Evolutionary conservation across 768 basidiomycete species (phyloP), one percentile per base, ranked within the genome.

Genomic region (Pulveroboletus sp.): DNA sequence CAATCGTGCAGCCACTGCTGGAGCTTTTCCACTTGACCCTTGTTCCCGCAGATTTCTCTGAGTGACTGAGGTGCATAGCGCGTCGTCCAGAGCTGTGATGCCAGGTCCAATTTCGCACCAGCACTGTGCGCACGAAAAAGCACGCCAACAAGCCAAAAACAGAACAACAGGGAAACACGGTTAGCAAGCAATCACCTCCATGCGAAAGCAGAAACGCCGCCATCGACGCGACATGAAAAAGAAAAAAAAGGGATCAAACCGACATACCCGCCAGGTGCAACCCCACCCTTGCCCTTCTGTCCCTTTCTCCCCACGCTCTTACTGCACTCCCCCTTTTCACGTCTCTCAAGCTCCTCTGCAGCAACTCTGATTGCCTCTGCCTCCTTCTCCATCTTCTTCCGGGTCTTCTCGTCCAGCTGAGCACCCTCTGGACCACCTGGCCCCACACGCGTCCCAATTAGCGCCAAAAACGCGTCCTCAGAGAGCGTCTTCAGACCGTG

Each of bases 11-110:
- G 70, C 96, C 96, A 99, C 31, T 73, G 73, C 47, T 84, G 83
- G 4, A 99, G 71, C 60, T 92, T 93, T 69, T 98, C 94, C 1
- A 98, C 86, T 47, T 83, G 79, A 0, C 81, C 78, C 69, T 98
- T 98, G 73, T 98, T 99, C 8, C 96, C 96, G 54, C 94, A 97
- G 15, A 99, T 80, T 49, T 99, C 93, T 59, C 89, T 93, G 49
- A 93, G 56, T 3, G 76, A 78, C 55, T 84, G 82, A 1, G 96
- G 96, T 0, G 96, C 95, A 64, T 99, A 99, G 9, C 93, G 83
- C 30, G 85, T 86, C 35, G 96, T 97, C 96, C 96, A 98, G 1
- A 98, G 75, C 64, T 95, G 92, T 3, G 77, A 75, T 1, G 72
- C 73, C 3, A 74, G 69, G 56, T 82, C 76, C 2, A 69, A 46